Base-by-base conservation (phyloP, 2,329 filamentous ascomycete species). In the Cadophora sp. region DNA sequence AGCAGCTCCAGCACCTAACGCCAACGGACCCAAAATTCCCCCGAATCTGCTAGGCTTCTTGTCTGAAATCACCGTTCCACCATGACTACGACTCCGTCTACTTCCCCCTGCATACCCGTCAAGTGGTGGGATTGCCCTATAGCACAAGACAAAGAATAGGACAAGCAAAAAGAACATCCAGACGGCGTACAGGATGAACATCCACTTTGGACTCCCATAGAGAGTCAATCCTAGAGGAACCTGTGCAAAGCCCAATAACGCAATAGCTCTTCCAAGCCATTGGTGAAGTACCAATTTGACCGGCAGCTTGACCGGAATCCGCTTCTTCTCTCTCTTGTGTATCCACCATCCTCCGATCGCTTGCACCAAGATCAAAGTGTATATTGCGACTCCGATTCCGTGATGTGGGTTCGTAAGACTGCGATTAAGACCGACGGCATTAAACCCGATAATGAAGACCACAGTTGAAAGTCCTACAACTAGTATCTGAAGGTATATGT, bases 191-290 rank as follows among this genome's bases (percentile, higher is more conserved):
- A 98, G 82, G 62, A 99, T 89, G 78, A 98, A 99, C 3, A 94
- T 84, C 45, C 86, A 87, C 74, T 91, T 88, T 5, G 96, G 95
- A 36, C 94, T 97, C 6, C 96, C 96, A 75, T 97, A 99, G 1
- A 99, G 83, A 0, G 94, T 94, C 56, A 99, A 83, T 0, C 96
- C 96, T 0, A 99, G 84, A 0, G 96, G 91, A 13, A 99, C 88
- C 77, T 99, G 96, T 3, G 90, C 86, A 71, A 98, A 89, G 0
- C 93, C 96, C 4, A 99, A 83, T 20, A 98, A 80, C 2, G 92
- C 91, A 73, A 95, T 88, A 0, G 87, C 81, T 66, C 94, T 85
- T 20, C 96, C 96, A 20, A 92, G 81, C 93, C 96, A 97, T 76
- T 94, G 91, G 80, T 99, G 96, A 50, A 98, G 79, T 11, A 76